phyloP scores from a whole-genome alignment of 352 stramenopile genomes.

The Pythium brassicae region DNA sequence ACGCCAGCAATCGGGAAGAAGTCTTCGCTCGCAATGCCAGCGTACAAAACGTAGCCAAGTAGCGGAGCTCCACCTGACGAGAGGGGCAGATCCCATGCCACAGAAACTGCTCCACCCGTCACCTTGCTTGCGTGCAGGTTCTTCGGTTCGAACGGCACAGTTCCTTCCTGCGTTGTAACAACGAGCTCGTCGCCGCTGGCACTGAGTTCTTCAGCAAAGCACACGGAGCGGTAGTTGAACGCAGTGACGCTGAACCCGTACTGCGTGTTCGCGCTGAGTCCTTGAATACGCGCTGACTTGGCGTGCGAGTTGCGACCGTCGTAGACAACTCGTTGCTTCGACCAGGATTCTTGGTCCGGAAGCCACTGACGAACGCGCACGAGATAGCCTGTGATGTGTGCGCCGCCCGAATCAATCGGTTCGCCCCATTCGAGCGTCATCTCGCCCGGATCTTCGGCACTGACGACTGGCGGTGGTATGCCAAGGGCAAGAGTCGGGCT shows the following conservation, averaged over 20 bases:
- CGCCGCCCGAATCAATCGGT: slow-evolving; percentile 38
- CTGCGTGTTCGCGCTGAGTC: slow-evolving; percentile 29
- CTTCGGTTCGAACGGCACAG: slow-evolving; percentile 37
- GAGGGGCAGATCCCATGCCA: slow-evolving; percentile 40
- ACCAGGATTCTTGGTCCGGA: slow-evolving; percentile 27
- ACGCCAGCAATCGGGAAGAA: slow-evolving; percentile 14
- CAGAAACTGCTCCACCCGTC: slow-evolving; percentile 34
- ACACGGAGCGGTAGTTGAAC: slow-evolving; percentile 46
- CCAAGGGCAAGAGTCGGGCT: slow-evolving; percentile 21
- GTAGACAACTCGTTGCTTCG: slow-evolving; percentile 24
- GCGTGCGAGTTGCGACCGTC: slow-evolving; percentile 23
- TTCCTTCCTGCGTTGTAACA: slow-evolving; percentile 29
- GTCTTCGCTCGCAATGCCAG: not conserved
- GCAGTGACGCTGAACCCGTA: slow-evolving; percentile 44
- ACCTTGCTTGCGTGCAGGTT: slow-evolving; percentile 18
- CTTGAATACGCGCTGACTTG: slow-evolving; percentile 19
- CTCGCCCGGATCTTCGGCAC: slow-evolving; percentile 39
- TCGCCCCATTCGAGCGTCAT: slow-evolving; percentile 33
- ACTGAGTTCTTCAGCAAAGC: slow-evolving; percentile 21
- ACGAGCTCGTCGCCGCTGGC: slow-evolving; percentile 26
- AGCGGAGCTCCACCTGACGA: slow-evolving; percentile 28
- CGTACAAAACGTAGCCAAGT: slow-evolving; percentile 33
- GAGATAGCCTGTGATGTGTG: slow-evolving; percentile 40
- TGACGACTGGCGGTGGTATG: slow-evolving; percentile 22
- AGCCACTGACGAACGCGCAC: slow-evolving; percentile 21